Percentiles rank a stretch among this genome's conserved stretches.
Evolutionary conservation across 2,329 filamentous ascomycete species (phyloP).

Genomic region (Scytalidium lignicola): DNA sequence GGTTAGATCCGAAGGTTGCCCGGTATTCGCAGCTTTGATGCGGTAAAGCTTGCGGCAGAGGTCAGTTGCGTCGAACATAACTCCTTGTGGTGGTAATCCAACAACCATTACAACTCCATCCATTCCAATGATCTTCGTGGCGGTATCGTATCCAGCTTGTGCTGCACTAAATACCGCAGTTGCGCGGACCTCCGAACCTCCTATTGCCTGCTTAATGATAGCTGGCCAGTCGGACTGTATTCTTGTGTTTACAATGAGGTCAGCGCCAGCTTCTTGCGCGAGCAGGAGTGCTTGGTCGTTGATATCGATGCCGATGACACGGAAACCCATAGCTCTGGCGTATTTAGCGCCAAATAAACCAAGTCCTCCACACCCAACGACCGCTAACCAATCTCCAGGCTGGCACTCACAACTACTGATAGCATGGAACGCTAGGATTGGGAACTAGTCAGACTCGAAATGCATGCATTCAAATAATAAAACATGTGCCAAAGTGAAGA

Average conservation of each 20-base stretch:
- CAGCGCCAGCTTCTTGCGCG: conserved; percentile 1
- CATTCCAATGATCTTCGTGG: conserved; percentile 1
- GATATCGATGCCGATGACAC: conserved; percentile 5
- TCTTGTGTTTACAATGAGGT: conserved; percentile 1
- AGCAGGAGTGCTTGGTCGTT: not conserved
- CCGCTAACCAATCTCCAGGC: conserved; percentile 1
- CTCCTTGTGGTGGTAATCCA: conserved; percentile 1
- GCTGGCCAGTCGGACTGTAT: not conserved
- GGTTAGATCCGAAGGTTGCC: not conserved
- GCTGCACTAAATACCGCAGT: conserved; percentile 2
- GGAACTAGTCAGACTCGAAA: too few species aligned
- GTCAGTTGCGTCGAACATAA: not conserved
- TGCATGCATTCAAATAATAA: too few species aligned
- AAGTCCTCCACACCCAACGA: conserved; percentile 3
- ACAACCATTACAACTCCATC: conserved; percentile 6
- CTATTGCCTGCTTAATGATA: conserved; percentile 1
- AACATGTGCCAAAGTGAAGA: too few species aligned
- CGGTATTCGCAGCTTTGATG: conserved; percentile 3
- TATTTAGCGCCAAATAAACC: conserved; percentile 3
- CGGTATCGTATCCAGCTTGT: not conserved
- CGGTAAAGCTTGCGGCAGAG: not conserved
- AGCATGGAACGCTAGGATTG: conserved; percentile 3
- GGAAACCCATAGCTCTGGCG: conserved; percentile 3
- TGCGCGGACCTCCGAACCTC: conserved; percentile 1
- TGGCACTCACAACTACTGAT: not conserved